Evolutionary conservation across 225 moss, liverwort and hornwort species (phyloP), one percentile per base, ranked within the genome.

Genomic region (Physcomitrium patens): DNA sequence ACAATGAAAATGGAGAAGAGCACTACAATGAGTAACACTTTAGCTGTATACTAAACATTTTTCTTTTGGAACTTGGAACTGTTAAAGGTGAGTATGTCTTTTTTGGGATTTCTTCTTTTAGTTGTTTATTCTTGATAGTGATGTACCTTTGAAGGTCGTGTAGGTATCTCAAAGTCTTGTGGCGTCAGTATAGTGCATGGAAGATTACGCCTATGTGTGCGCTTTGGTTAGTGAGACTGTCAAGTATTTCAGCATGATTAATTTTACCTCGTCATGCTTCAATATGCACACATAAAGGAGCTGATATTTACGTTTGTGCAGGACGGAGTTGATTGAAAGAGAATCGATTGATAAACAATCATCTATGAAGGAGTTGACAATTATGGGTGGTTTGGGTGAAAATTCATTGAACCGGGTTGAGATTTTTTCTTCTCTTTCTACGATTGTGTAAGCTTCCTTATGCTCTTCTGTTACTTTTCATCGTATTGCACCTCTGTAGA

Each of bases 331-430:
- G 53, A 19, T 20, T 14, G 47, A 57, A 41, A 56, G 46, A 22
- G 71, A 46, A 22, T 12, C 14, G 5, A 37, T 37, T 37, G 31
- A 37, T 1, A 37, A 37, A 37, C 5, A 37, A 7, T 37, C 31
- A 37, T 37, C 31, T 37, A 7, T 37, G 31, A 37, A 7, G 31
- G 31, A 37, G 7, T 37, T 37, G 60, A 57, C 59, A 48, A 71
- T 20, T 46, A 60, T 59, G 23, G 60, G 71, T 8, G 44, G 15
- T 24, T 46, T 44, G 4, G 12, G 22, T 18, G 58, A 57, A 59
- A 42, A 22, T 59, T 45, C 47, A 44, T 56, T 37, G 41, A 60
- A 45, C 44, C 71, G 53, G 71, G 71, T 71, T 71, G 58, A 60
- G 26, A 42, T 43, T 71, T 46, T 60, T 71, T 23, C 58, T 4